These are phyloP conservation scores for Prunus yedoensis DNA, from an alignment of 331 rosid genomes.

Conservation along the genomic window DNA sequence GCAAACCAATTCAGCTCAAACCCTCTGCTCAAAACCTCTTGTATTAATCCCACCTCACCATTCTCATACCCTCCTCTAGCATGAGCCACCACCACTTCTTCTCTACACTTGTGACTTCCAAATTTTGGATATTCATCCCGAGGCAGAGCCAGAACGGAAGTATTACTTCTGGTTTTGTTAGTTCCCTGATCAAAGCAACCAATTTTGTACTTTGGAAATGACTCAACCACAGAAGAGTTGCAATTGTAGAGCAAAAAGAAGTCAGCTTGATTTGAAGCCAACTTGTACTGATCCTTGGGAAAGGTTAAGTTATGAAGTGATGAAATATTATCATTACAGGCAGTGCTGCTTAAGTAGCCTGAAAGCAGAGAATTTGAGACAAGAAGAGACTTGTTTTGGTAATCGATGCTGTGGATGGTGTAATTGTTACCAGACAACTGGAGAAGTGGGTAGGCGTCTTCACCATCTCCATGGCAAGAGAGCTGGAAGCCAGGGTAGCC, in stretches of 20 bases:
- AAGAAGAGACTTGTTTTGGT: conserved; percentile 24
- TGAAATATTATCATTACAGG: conserved; percentile 15
- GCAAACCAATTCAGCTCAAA: conserved; percentile 51
- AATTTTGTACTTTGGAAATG: not conserved
- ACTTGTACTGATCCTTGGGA: not conserved
- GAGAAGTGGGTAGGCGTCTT: conserved; percentile 31
- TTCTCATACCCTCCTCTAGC: not conserved
- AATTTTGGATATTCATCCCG: not conserved
- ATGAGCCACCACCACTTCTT: not conserved
- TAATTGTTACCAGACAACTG: conserved; percentile 13
- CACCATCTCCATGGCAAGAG: conserved; percentile 26
- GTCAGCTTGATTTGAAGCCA: conserved; percentile 7
- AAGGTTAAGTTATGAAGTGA: conserved; percentile 11
- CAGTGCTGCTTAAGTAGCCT: not conserved
- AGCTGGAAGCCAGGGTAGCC: conserved; percentile 58
- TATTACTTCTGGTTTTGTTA: not conserved
- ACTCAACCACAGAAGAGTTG: not conserved
- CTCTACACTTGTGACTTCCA: conserved; percentile 22
- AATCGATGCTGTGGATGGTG: conserved; percentile 37
- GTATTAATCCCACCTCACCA: not conserved
- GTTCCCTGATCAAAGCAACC: conserved; percentile 28
- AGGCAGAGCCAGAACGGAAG: conserved; percentile 42
- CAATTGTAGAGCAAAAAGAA: conserved; percentile 40
- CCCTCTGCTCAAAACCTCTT: conserved; percentile 46
- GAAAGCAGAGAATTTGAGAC: conserved; percentile 43